phyloP scores from a whole-genome alignment of 768 basidiomycete genomes.

The Hortiboletus campestris region DNA sequence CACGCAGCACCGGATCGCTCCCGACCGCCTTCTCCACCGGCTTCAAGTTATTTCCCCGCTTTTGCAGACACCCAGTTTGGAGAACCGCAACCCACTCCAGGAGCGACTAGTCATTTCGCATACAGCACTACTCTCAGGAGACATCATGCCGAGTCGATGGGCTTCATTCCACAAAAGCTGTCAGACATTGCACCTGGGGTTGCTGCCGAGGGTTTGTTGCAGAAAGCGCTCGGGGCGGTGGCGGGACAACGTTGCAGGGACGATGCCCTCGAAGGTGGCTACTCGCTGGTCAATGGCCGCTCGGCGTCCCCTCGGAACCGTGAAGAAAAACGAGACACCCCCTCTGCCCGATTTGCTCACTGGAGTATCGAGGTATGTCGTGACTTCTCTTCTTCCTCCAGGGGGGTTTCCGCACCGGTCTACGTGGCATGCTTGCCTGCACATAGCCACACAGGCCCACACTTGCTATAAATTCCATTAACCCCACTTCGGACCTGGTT shows the following conservation, averaged over 20 bases:
- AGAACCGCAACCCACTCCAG: conserved; percentile 58
- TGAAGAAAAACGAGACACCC: conserved; percentile 46
- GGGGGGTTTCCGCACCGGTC: not conserved
- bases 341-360: conserved; percentile 68
- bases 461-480: not conserved
- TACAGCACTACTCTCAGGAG: conserved; percentile 79
- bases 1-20: conserved; percentile 14
- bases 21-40: conserved; percentile 63
- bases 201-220: conserved; percentile 53
- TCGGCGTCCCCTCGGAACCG: conserved; percentile 12
- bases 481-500: not conserved
- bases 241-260: conserved; percentile 25
- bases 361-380: conserved; percentile 58
- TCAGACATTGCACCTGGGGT: conserved; percentile 33
- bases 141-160: conserved; percentile 49
- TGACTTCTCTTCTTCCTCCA: not conserved
- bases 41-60: conserved; percentile 75
- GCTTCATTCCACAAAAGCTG: conserved; percentile 40
- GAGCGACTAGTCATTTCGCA: conserved; percentile 73
- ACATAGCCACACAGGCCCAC: no score
- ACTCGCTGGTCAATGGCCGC: conserved; percentile 31
- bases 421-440: not conserved
- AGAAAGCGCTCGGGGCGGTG: conserved; percentile 36
- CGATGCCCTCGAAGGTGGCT: conserved; percentile 39
- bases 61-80: conserved; percentile 46